These are phyloP conservation scores for Aspergillus ostianus DNA, from an alignment of 495 filamentous ascomycete genomes.

Conservation along the genomic window DNA sequence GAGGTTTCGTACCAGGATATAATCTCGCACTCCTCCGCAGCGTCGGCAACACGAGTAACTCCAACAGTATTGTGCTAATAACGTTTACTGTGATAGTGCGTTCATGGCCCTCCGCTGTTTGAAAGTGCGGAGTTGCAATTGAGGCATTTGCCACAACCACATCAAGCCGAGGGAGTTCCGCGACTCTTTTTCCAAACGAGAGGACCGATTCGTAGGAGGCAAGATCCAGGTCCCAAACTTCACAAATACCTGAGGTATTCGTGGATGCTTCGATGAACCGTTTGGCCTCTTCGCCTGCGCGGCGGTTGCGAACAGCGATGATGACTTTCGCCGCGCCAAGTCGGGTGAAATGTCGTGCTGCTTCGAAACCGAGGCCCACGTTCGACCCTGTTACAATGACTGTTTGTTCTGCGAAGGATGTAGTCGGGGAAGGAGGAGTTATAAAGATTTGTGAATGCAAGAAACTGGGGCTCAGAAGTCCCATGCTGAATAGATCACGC, in stretches of 20 bases:
- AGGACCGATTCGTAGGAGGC: conserved; percentile 32
- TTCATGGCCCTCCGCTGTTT: conserved; percentile 34
- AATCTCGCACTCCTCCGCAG: conserved; percentile 18
- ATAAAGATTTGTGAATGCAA: no score
- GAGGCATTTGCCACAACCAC: conserved; percentile 37
- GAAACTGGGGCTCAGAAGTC: no score
- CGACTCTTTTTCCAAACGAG: conserved; percentile 26
- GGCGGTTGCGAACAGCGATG: conserved; percentile 46
- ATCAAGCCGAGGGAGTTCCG: conserved; percentile 29
- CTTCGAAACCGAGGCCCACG: conserved; percentile 29
- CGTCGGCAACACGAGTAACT: conserved; percentile 24
- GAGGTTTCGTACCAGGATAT: conserved; percentile 6
- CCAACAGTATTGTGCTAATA: conserved; percentile 40
- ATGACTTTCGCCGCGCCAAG: conserved; percentile 39
- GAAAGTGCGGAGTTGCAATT: conserved; percentile 18
- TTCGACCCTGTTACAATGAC: conserved; percentile 33
- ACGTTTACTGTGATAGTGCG: conserved; percentile 44
- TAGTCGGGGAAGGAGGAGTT: no score
- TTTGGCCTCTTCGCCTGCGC: conserved; percentile 41
- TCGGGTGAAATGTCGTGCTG: conserved; percentile 20
- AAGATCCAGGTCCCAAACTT: conserved; percentile 39
- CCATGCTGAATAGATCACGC: no score
- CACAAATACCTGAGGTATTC: conserved; percentile 2
- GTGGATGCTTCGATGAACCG: conserved; percentile 19
- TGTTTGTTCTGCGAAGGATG: no score